Base-by-base conservation (phyloP, 2,329 filamentous ascomycete species). In the Fusarium fujikuroi region DNA sequence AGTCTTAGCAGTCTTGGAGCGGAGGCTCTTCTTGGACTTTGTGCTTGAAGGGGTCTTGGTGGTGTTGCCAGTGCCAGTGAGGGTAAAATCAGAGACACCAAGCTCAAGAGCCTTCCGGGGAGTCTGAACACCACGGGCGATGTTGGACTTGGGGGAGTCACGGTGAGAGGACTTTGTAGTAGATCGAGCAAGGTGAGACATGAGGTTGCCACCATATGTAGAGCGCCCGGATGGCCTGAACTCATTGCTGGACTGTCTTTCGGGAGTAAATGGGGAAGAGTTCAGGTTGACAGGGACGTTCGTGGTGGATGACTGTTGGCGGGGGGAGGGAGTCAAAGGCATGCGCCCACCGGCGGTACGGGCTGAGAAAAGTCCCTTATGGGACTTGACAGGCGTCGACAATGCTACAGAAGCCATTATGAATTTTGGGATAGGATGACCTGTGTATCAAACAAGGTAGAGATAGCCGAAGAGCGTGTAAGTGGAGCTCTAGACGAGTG, bases 111-210 rank as follows among this genome's bases (percentile, higher is more conserved):
- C 89, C 82, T 93, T 94, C 79, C 93, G 93, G 25, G 95, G 95
- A 47, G 94, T 95, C 66, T 91, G 88, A 63, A 90, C 89, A 46
- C 85, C 85, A 74, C 91, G 90, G 75, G 93, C 93, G 82, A 98
- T 98, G 87, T 98, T 98, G 67, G 95, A 98, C 87, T 98, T 98
- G 81, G 95, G 95, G 5, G 95, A 98, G 81, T 96, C 93, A 57
- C 93, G 92, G 82, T 93, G 92, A 44, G 89, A 86, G 44, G 87
- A 85, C 85, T 91, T 92, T 70, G 91, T 88, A 69, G 83, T 84
- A 5, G 88, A 91, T 79, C 92, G 93, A 71, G 92, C 88, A 79
- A 97, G 92, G 80, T 95, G 92, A 69, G 93, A 88, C 73, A 93
- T 90, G 66, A 97, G 87, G 83, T 95, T 95, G 73, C 91, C 92